Evolutionary conservation across 495 filamentous ascomycete genomes (phyloP).

Genomic region (Parmelia sp.): DNA sequence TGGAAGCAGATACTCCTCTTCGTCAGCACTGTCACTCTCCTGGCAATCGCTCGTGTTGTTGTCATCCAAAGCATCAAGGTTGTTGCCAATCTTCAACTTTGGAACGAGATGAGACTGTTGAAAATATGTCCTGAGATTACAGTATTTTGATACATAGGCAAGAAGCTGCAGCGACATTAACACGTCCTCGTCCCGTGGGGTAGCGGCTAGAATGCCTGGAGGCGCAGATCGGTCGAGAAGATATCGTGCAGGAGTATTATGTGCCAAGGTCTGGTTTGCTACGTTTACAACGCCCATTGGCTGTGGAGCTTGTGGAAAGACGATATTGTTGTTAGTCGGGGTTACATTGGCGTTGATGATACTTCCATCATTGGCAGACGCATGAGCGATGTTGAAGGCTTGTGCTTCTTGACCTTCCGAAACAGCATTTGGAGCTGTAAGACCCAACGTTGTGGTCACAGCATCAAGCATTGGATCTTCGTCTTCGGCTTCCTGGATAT

Average conservation of each 20-base stretch:
- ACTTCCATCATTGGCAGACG: slow-evolving; percentile 78
- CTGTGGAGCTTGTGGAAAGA: slow-evolving; percentile 70
- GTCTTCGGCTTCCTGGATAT: slow-evolving; percentile 73
- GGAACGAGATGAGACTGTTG: slow-evolving; percentile 92
- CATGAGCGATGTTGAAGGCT: slow-evolving; percentile 95
- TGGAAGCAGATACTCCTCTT: slow-evolving; percentile 82
- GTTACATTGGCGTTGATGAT: slow-evolving; percentile 61
- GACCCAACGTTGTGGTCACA: slow-evolving; percentile 63
- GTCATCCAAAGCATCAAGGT: slow-evolving; percentile 71
- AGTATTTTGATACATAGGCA: slow-evolving; percentile 98
- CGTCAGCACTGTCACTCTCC: slow-evolving; percentile 43
- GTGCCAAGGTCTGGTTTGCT: slow-evolving; percentile 59
- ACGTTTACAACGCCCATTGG: slow-evolving; percentile 58
- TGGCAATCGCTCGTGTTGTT: slow-evolving; percentile 36
- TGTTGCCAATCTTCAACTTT: slow-evolving; percentile 78
- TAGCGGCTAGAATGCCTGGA: slow-evolving; percentile 67
- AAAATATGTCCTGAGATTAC: slow-evolving; percentile 90
- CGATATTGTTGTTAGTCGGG: slow-evolving; percentile 56
- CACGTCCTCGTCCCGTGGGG: slow-evolving; percentile 95
- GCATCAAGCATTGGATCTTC: slow-evolving; percentile 68
- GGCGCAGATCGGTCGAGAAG: slow-evolving; percentile 63
- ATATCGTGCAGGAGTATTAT: slow-evolving; percentile 64
- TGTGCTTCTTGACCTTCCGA: slow-evolving; percentile 79
- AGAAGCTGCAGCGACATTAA: slow-evolving; percentile 97
- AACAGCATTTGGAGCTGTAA: slow-evolving; percentile 63